Evolutionary conservation across 2,329 filamentous ascomycete species (phyloP), one percentile per base, ranked within the genome.

Genomic region (Xylaria sp.): DNA sequence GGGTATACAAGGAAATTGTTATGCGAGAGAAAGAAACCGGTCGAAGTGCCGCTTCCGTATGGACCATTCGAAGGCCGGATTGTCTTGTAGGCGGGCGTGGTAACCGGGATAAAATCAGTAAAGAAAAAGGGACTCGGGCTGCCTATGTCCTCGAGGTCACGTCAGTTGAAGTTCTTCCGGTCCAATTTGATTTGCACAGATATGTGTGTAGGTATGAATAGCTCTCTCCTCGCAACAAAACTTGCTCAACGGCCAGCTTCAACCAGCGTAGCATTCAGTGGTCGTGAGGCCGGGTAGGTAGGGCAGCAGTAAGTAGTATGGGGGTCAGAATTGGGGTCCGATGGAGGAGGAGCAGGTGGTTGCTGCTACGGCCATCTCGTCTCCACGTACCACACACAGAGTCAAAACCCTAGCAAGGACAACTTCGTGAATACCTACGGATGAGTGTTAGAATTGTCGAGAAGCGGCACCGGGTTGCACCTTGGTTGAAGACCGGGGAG

Each of bases 371-470:
- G 23, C 37, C 54, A 61, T 60, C 59, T 63, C 64, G 58, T 60
- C 51, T 63, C 63, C 44, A 66, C 54, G 40, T 65, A 57, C 64
- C 63, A 64, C 64, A 61, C 63, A 64, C 64, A 61, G 64, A 61
- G 48, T 42, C 51, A 69, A 54, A 65, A 60, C 63, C 60, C 58
- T 61, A 48, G 60, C 64, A 67, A 65, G 54, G 54, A 69, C 69
- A 69, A 68, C 70, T 74, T 68, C 63, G 70, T 63, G 67, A 71
- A 75, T 73, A 72, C 70, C 66, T 71, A 61, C 44, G 72, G 66
- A 72, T 63, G 68, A 71, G 66, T 60, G 50, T 60, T 63, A 55
- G 32, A 60, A 64, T 74, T 73, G 72, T 74, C 71, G 23, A 73
- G 70, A 69, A 73, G 72, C 69, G 68, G 72, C 71, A 74, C 73